Conservation (phyloP, 805 yeast species). For the Starmerella roubikii region DNA sequence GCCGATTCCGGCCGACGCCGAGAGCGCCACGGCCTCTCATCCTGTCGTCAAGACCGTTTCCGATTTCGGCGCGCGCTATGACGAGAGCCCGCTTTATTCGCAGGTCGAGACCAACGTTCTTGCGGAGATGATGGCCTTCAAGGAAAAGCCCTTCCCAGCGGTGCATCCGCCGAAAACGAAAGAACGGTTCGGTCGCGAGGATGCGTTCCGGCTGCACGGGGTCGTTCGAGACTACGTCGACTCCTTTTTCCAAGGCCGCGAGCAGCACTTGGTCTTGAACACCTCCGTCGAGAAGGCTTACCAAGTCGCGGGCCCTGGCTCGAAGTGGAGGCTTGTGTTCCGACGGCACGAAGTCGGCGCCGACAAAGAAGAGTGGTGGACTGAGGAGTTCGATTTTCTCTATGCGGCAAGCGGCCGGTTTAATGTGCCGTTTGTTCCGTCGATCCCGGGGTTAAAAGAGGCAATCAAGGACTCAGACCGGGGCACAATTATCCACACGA, state of each 20-base stretch:
- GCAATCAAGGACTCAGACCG: slow-evolving; percentile 13
- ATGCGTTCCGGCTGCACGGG: slow-evolving; percentile 12
- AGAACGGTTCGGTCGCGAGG: slow-evolving; percentile 12
- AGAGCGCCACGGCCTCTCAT: neutral
- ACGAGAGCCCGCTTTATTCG: slow-evolving; percentile 10
- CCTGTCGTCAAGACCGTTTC: too few species aligned
- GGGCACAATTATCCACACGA: slow-evolving; percentile 25
- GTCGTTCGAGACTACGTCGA: slow-evolving; percentile 11
- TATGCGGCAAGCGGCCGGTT: slow-evolving; percentile 22
- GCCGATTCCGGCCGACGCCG: too few species aligned
- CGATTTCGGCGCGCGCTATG: neutral
- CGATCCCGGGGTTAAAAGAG: slow-evolving; percentile 20
- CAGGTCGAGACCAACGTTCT: slow-evolving; percentile 15
- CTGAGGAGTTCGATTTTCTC: slow-evolving; percentile 18
- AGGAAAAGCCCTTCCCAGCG: slow-evolving; percentile 6
- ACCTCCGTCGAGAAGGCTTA: slow-evolving; percentile 10
- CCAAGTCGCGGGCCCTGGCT: slow-evolving; percentile 7
- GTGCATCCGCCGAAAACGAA: slow-evolving; percentile 5
- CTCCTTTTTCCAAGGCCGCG: slow-evolving; percentile 5
- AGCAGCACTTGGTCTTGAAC: slow-evolving; percentile 4
- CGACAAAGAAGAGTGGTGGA: slow-evolving; percentile 4
- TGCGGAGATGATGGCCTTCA: slow-evolving; percentile 15
- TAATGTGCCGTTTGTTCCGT: slow-evolving; percentile 23
- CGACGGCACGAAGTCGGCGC: neutral
- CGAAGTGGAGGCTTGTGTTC: slow-evolving; percentile 7